Conservation (phyloP, 257 asterid species). For the Nicotiana tomentosiformis region DNA sequence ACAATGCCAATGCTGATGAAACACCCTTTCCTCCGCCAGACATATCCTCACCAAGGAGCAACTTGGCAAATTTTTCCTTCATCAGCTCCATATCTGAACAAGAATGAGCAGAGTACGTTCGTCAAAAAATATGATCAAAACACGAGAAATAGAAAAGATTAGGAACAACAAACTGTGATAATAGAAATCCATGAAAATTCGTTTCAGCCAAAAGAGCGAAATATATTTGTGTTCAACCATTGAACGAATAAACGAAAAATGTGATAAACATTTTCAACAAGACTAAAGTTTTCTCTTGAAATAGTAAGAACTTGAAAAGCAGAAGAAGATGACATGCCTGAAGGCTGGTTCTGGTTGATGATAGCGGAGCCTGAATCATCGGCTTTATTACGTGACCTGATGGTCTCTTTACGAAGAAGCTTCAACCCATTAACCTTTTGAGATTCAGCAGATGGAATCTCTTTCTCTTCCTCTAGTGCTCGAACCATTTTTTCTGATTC, state of each 20-base stretch:
- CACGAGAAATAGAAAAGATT: background rate
- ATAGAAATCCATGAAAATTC: background rate
- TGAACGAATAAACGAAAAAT: background rate
- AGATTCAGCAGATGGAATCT: constrained; percentile 8
- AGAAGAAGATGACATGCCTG: constrained; percentile 20
- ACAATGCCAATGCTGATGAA: constrained; percentile 85
- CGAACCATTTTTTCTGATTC: constrained; percentile 33
- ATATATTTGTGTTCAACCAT: background rate
- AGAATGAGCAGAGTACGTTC: background rate
- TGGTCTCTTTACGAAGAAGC: constrained; percentile 2
- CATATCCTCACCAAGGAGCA: constrained; percentile 95
- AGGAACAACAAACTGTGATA: background rate
- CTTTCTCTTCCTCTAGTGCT: constrained; percentile 42
- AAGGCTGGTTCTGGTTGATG: constrained; percentile 15
- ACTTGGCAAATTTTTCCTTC: constrained; percentile 87
- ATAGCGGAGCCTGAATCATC: constrained; percentile 11
- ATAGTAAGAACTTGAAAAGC: background rate
- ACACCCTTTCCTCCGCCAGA: constrained; percentile 98
- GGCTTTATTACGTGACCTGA: constrained; percentile 16
- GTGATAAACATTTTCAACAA: background rate
- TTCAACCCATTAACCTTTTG: background rate
- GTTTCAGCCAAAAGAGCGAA: background rate
- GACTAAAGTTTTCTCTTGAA: background rate
- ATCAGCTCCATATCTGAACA: constrained; percentile 54
- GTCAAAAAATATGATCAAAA: background rate